Evolutionary conservation across 2,329 filamentous ascomycete species (phyloP).

Genomic region (Cadophora sp.): DNA sequence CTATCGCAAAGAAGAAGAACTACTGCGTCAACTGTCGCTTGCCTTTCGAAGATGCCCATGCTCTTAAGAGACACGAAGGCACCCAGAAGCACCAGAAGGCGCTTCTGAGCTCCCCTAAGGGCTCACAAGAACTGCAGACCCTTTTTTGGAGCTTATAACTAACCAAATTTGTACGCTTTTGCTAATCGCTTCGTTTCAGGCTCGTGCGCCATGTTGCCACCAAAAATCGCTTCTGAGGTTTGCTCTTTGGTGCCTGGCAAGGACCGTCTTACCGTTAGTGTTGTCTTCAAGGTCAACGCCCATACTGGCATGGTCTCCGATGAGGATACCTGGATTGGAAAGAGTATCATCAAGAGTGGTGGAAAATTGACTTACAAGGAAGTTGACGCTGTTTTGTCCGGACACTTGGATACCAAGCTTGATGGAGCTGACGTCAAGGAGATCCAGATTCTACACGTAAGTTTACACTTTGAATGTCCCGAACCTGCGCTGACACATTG

Average conservation of each 20-base stretch:
- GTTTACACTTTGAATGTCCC: constrained; percentile 40
- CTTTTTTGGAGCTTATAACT: no score
- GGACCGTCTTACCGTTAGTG: constrained; percentile 88
- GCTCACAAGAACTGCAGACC: no score
- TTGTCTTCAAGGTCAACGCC: constrained; percentile 89
- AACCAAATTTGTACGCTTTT: no score
- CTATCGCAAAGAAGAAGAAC: no score
- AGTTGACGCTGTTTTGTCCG: constrained; percentile 81
- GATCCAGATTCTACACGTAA: constrained; percentile 78
- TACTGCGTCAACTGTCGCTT: no score
- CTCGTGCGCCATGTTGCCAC: constrained; percentile 87
- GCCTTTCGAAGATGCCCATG: no score
- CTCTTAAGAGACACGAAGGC: no score
- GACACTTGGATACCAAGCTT: constrained; percentile 66
- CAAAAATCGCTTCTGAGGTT: constrained; percentile 83
- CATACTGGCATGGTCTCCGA: constrained; percentile 80
- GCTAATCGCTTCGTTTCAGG: no score
- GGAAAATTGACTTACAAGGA: constrained; percentile 86
- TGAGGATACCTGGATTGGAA: constrained; percentile 92
- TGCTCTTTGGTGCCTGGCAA: constrained; percentile 88
- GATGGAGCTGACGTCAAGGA: constrained; percentile 74
- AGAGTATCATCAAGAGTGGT: constrained; percentile 89
- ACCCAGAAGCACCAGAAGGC: no score
- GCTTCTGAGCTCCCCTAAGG: no score
- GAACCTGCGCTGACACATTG: constrained; percentile 38